Conservation (phyloP, 2,329 filamentous ascomycete genomes). For the Exophiala sp. region DNA sequence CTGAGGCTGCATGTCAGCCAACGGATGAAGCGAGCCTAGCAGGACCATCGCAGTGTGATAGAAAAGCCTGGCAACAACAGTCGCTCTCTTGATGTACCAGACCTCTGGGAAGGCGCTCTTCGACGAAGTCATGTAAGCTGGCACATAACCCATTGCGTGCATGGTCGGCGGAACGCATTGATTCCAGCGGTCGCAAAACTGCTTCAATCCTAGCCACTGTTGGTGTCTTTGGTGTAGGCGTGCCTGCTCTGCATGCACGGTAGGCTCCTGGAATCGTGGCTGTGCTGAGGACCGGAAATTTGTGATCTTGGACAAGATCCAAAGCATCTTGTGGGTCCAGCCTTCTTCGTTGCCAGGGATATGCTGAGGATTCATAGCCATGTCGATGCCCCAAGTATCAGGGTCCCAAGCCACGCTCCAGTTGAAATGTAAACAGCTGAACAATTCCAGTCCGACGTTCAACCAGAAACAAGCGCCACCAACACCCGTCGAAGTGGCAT, state of each 20-base stretch:
- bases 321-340: constrained; percentile 87
- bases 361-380: constrained; percentile 62
- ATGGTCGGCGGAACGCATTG: constrained; percentile 75
- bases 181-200: constrained; percentile 81
- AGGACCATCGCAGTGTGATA: constrained; percentile 85
- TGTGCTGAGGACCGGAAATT: constrained; percentile 72
- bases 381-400: constrained; percentile 82
- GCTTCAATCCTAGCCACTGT: constrained; percentile 77
- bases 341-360: constrained; percentile 66
- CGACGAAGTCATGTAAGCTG: constrained; percentile 62
- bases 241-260: constrained; percentile 56
- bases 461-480: constrained; percentile 92
- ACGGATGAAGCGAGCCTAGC: constrained; percentile 73
- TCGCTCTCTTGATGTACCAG: constrained; percentile 81
- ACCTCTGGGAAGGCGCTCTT: constrained; percentile 81
- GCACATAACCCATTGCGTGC: constrained; percentile 77
- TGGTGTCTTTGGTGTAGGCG: constrained; percentile 62
- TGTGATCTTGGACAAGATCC: constrained; percentile 79
- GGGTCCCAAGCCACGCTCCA: constrained; percentile 87
- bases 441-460: constrained; percentile 84
- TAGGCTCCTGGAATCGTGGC: constrained; percentile 58
- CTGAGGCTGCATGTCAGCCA: constrained; percentile 52
- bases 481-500: constrained; percentile 71
- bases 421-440: constrained; percentile 81
- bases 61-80: constrained; percentile 77